Evolutionary conservation across 2,329 filamentous ascomycete genomes (phyloP), one percentile per base, ranked within the genome.

Genomic region (Talaromyces amestolkiae): DNA sequence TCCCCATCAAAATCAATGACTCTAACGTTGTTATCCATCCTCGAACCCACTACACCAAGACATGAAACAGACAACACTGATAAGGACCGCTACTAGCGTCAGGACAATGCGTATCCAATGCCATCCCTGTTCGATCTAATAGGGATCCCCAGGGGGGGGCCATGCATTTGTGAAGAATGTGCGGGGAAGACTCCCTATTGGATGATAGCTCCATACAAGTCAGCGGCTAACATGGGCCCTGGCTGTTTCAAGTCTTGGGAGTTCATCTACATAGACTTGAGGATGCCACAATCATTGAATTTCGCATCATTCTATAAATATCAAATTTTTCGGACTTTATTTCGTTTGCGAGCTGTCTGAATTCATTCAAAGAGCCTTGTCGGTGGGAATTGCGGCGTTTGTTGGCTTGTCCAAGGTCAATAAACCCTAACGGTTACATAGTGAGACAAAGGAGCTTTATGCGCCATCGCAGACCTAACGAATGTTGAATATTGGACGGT

Each of bases 181-280:
- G 24, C 15, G 37, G 39, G 56, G 39, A 43, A 45, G 37, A 31
- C 13, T n/a, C 22, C 35, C 37, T 17, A 59, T 59, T 59, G 56
- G 56, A 6, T 19, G 33, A 24, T 24, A 35, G 19, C n/a, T 58
- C 37, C n/a, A 39, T 58, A 45, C 56, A 33, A 27, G 39, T 45
- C 56, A 45, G 56, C 56, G 56, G 56, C 56, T 59, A 59, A 59
- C 31, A n/a, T 53, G 27, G 33, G 49, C 49, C 27, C 37, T 37
- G 33, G 53, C n/a, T 56, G 53, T 56, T 56, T 56, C 53, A 56
- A 56, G 53, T 56, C 53, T 56, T 56, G 33, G 43, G 53, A 15
- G 33, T 37, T 39, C n/a, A 39, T 22, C 15, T 15, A 37, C n/a
- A 13, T 17, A 13, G 33, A 56, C 1, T 8, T 22, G 19, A 11